These are phyloP conservation scores for Pythium vanterpoolii DNA, from an alignment of 352 stramenopile species.

Conservation along the genomic window DNA sequence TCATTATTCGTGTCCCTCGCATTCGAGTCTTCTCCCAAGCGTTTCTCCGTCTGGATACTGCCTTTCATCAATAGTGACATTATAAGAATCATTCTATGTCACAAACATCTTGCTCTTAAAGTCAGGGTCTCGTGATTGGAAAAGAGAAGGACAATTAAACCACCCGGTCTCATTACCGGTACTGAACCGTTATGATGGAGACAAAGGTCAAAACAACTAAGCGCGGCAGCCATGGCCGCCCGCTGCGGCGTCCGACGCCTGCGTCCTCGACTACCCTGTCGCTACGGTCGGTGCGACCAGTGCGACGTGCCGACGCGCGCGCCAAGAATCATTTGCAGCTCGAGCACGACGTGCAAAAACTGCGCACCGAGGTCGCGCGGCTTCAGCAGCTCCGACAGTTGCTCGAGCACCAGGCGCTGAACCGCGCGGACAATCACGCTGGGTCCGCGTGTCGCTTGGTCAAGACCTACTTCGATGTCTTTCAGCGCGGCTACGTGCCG, in stretches of 20 bases:
- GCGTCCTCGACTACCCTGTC: background rate
- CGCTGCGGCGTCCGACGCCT: constrained; percentile 8
- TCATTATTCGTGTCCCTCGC: no score
- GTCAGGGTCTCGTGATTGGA: background rate
- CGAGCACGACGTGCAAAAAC: constrained; percentile 1
- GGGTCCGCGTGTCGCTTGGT: constrained; percentile 13
- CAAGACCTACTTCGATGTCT: constrained; percentile 18
- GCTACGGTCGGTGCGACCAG: background rate
- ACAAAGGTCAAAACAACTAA: background rate
- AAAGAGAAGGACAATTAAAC: background rate
- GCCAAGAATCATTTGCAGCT: constrained; percentile 8
- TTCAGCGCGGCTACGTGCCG: constrained; percentile 10
- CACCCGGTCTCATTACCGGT: no score
- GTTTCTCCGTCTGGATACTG: no score
- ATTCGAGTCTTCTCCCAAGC: no score
- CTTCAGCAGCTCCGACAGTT: constrained; percentile 7
- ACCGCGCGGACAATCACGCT: constrained; percentile 11
- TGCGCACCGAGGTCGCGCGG: constrained; percentile 14
- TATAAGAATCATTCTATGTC: no score
- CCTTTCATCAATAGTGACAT: no score
- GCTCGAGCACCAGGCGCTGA: constrained; percentile 6
- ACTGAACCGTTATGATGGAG: no score
- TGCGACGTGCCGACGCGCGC: constrained; percentile 4
- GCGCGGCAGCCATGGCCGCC: constrained; percentile 11
- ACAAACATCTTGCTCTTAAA: no score